Evolutionary conservation across 1,284 basidiomycete species (phyloP), one percentile per base, ranked within the genome.

Genomic region (Heterobasidion parviporum): DNA sequence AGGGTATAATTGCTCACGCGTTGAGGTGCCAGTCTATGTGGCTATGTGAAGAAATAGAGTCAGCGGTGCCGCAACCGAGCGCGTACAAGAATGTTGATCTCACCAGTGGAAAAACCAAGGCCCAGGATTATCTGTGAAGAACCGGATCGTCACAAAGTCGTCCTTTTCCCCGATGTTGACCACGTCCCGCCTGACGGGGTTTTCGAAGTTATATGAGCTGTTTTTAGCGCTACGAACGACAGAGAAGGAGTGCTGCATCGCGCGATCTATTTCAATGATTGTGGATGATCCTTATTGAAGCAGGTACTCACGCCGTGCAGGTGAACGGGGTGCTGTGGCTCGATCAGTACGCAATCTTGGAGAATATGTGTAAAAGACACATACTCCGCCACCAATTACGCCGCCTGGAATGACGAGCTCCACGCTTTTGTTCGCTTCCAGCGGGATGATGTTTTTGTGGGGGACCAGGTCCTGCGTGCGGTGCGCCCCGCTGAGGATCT

Each of bases 111-210:
- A 14, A 15, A 55, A 68, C 76, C 77, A 78, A 10, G 76, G 74
- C 7, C 77, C 77, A 5, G 73, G 60, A 50, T 79, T 79, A 54
- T 78, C 66, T 2, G 76, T 76, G 5, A 64, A 57, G 57, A 67
- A 68, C 16, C 67, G 63, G 36, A 68, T 66, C 16, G 64, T 66
- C 15, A 66, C 67, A 18, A 65, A 59, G 58, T 68, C 65, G 0
- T 53, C 8, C 6, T 7, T 14, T 8, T 8, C 15, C 1, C 67
- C 67, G 32, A 61, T 63, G 57, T 54, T 64, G 32, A 67, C 66
- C 1, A 64, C 62, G 43, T 68, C 67, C 8, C 64, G 63, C 49
- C 54, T 56, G 36, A 66, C 62, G 2, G 76, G 75, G 54, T 77
- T 73, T 9, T 58, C 54, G 58, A 67, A 75, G 63, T 78, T 77